Percentiles rank a stretch among this genome's conserved stretches.
phyloP scores from a whole-genome alignment of 176 grass and related monocot genomes.

The Thinopyrum elongatum region DNA sequence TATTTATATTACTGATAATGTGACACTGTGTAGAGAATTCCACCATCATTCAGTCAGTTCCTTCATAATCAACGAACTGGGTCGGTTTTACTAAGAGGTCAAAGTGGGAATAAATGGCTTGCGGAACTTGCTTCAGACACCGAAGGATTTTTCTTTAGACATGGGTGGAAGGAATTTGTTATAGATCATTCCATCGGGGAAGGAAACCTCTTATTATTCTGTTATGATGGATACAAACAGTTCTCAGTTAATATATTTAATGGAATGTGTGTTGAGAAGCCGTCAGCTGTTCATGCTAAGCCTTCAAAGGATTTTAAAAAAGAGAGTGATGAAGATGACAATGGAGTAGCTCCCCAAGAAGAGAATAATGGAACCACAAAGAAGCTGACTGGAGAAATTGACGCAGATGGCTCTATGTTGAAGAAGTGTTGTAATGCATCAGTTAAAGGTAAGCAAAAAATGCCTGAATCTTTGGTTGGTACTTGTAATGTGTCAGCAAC shows the following conservation, averaged over 20 bases:
- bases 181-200: constrained; percentile 43
- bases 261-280: constrained; percentile 37
- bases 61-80: constrained; percentile 38
- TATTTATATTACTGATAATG: constrained; percentile 4
- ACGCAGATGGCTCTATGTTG: too few relatives aligned
- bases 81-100: constrained; percentile 40
- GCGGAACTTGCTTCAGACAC: constrained; percentile 35
- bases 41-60: constrained; percentile 21
- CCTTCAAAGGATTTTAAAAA: not conserved
- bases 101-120: constrained; percentile 50
- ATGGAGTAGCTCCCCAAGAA: not conserved
- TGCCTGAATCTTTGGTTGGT: too few relatives aligned
- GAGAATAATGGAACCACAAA: not conserved
- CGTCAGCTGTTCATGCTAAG: constrained; percentile 21
- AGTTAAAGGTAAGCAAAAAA: too few relatives aligned
- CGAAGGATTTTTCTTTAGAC: constrained; percentile 24
- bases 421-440: too few relatives aligned
- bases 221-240: constrained; percentile 28
- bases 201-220: constrained; percentile 60
- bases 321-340: constrained; percentile 6
- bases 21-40: constrained; percentile 55
- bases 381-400: not conserved
- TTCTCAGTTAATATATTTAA: constrained; percentile 66
- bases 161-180: constrained; percentile 66
- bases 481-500: too few relatives aligned